phyloP scores from a whole-genome alignment of 768 basidiomycete genomes.

The Stropharia rugosoannulata region DNA sequence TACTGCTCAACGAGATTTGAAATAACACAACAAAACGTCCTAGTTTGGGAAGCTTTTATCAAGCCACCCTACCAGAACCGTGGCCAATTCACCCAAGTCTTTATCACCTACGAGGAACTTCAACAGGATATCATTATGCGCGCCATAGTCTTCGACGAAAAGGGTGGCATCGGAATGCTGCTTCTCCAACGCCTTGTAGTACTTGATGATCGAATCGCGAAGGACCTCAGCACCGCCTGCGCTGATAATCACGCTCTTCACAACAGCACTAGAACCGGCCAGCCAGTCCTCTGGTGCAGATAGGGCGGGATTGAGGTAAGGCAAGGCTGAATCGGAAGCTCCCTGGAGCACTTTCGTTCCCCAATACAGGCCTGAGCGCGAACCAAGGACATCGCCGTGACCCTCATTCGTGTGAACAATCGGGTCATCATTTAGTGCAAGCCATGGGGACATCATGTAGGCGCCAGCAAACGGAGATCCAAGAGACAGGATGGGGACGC shows the following conservation, averaged over 20 bases:
- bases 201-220: slow-evolving; percentile 23
- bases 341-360: slow-evolving; percentile 12
- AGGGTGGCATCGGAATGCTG: slow-evolving; percentile 10
- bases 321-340: slow-evolving; percentile 8
- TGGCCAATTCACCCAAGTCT: slow-evolving; percentile 13
- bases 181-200: slow-evolving; percentile 13
- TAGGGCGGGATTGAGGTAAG: slow-evolving; percentile 21
- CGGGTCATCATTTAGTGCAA: slow-evolving; percentile 20
- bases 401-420: slow-evolving; percentile 9
- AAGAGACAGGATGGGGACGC: slow-evolving; percentile 22
- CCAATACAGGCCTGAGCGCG: too few species aligned
- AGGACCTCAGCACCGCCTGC: slow-evolving; percentile 25
- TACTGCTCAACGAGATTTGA: too few species aligned
- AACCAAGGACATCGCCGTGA: slow-evolving; percentile 15
- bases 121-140: slow-evolving; percentile 19
- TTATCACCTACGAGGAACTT: slow-evolving; percentile 14
- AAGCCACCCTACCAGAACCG: too few species aligned
- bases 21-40: too few species aligned
- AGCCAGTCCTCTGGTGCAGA: slow-evolving; percentile 27
- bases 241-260: slow-evolving; percentile 24
- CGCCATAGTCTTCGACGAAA: slow-evolving; percentile 16
- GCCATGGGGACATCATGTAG: slow-evolving; percentile 42
- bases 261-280: slow-evolving; percentile 19
- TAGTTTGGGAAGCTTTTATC: too few species aligned
- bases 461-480: slow-evolving; percentile 26